Percentiles rank a stretch among this genome's conserved stretches.
Conservation (phyloP, 345 rosid species). For the Raphanus raphanistrum region DNA sequence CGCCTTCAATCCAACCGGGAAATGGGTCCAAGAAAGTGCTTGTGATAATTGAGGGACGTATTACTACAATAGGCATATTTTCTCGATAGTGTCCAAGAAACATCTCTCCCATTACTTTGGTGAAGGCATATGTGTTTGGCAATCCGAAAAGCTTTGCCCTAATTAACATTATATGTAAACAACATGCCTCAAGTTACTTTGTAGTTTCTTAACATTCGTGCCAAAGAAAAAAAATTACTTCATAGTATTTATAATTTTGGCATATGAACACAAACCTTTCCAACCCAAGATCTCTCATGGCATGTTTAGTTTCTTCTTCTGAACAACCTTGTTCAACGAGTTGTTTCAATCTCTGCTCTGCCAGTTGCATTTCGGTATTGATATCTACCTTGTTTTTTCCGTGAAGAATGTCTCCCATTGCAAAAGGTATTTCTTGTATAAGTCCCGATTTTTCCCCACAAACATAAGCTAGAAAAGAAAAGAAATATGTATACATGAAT, state of each 20-base stretch:
- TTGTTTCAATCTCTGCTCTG: background rate
- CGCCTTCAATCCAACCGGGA: slow-evolving; percentile 88
- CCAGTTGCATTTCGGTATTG: slow-evolving; percentile 11
- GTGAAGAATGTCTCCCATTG: slow-evolving; percentile 23
- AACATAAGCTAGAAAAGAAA: background rate
- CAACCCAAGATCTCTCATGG: slow-evolving; percentile 22
- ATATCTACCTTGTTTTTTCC: slow-evolving; percentile 10
- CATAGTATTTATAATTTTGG: slow-evolving; percentile 25
- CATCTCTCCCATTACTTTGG: slow-evolving; percentile 57
- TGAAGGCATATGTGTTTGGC: slow-evolving; percentile 8
- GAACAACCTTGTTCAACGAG: background rate
- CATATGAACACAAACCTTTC: slow-evolving; percentile 13
- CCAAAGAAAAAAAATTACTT: background rate
- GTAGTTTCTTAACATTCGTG: background rate
- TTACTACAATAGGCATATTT: slow-evolving; percentile 47
- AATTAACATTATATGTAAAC: slow-evolving; percentile 8
- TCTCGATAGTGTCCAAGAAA: slow-evolving; percentile 50
- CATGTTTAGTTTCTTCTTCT: background rate
- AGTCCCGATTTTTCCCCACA: slow-evolving; percentile 6
- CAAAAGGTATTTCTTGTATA: slow-evolving; percentile 17
- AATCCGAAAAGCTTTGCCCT: slow-evolving; percentile 53
- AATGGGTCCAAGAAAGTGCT: slow-evolving; percentile 83
- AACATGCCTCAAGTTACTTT: background rate
- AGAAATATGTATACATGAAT: background rate
- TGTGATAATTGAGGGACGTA: slow-evolving; percentile 71